Conservation (phyloP, 202 grass and related monocot species). For the Saccharum hybrid region DNA sequence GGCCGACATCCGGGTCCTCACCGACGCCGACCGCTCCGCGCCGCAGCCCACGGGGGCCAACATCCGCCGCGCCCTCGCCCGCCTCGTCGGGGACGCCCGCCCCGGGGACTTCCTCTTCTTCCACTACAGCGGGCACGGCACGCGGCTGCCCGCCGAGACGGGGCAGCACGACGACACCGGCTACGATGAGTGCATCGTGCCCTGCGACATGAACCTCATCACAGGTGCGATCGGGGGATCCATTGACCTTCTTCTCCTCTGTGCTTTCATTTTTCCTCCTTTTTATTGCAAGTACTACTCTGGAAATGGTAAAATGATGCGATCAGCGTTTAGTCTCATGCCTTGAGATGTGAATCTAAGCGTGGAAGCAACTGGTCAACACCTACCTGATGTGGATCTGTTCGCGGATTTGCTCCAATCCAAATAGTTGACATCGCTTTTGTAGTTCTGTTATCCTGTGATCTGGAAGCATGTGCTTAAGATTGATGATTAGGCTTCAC, state of each 20-base stretch:
- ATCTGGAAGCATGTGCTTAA: slow-evolving; percentile 2
- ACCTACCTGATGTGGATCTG: slow-evolving; percentile 40
- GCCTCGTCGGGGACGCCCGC: slow-evolving; percentile 62
- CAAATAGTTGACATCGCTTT: not conserved
- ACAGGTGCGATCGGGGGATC: slow-evolving; percentile 57
- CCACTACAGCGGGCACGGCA: slow-evolving; percentile 92
- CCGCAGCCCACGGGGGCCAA: slow-evolving; percentile 72
- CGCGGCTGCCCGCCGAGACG: slow-evolving; percentile 82
- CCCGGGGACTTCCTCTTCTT: slow-evolving; percentile 83
- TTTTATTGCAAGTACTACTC: not conserved
- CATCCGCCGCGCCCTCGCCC: slow-evolving; percentile 66
- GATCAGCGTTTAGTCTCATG: not conserved
- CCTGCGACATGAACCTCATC: slow-evolving; percentile 97
- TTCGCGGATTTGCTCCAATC: slow-evolving; percentile 7
- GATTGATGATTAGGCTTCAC: not conserved
- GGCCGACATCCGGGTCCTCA: slow-evolving; percentile 65
- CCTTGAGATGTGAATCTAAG: slow-evolving; percentile 25
- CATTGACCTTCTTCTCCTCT: not conserved
- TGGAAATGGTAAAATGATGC: not conserved
- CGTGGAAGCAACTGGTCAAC: slow-evolving; percentile 9
- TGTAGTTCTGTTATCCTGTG: not conserved
- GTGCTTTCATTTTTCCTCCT: not conserved
- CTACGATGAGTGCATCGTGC: slow-evolving; percentile 96
- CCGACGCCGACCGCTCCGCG: slow-evolving; percentile 56
- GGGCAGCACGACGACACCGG: slow-evolving; percentile 81